A percentile compares a stretch with the other conserved stretches of the same genome.
These are phyloP conservation scores for Zasmidium cellare DNA, from an alignment of 2,329 filamentous ascomycete genomes.

Conservation along the genomic window DNA sequence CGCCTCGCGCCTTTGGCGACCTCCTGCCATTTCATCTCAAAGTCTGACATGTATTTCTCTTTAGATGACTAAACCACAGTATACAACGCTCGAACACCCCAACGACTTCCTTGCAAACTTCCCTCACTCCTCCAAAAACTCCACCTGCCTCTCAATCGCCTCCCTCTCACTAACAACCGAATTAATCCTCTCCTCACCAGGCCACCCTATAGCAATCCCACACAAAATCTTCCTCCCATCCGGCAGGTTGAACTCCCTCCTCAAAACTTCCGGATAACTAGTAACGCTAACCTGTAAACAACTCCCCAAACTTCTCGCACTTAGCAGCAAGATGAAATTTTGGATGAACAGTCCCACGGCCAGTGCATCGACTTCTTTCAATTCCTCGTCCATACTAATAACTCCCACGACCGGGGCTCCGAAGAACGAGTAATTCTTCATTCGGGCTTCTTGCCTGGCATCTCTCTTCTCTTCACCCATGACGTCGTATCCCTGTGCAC, in stretches of 20 bases:
- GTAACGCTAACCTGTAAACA: slow-evolving; percentile 26
- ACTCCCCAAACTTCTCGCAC: slow-evolving; percentile 22
- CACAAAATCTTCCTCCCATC: slow-evolving; percentile 22
- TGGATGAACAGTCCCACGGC: slow-evolving; percentile 30
- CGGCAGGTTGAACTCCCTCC: slow-evolving; percentile 17
- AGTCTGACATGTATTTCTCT: too few relatives aligned
- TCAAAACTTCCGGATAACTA: slow-evolving; percentile 27
- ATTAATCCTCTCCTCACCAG: slow-evolving; percentile 6
- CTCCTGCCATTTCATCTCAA: too few relatives aligned
- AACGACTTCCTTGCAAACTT: too few relatives aligned
- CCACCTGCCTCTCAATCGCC: slow-evolving; percentile 8
- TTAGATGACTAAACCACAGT: too few relatives aligned
- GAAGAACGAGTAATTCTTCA: slow-evolving; percentile 27
- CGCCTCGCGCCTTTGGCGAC: too few relatives aligned
- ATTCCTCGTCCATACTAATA: slow-evolving; percentile 21
- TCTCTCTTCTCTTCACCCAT: slow-evolving; percentile 13
- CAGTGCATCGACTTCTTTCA: slow-evolving; percentile 21
- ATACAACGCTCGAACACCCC: background rate
- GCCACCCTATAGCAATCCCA: slow-evolving; percentile 28
- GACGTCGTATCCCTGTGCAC: slow-evolving; percentile 24
- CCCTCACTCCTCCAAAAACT: slow-evolving; percentile 3
- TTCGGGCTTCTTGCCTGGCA: slow-evolving; percentile 7
- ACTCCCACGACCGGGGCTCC: slow-evolving; percentile 23
- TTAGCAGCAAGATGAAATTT: slow-evolving; percentile 23
- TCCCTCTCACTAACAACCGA: slow-evolving; percentile 8